Evolutionary conservation across 768 basidiomycete genomes (phyloP).

Genomic region (Rossbeevera mucosa): DNA sequence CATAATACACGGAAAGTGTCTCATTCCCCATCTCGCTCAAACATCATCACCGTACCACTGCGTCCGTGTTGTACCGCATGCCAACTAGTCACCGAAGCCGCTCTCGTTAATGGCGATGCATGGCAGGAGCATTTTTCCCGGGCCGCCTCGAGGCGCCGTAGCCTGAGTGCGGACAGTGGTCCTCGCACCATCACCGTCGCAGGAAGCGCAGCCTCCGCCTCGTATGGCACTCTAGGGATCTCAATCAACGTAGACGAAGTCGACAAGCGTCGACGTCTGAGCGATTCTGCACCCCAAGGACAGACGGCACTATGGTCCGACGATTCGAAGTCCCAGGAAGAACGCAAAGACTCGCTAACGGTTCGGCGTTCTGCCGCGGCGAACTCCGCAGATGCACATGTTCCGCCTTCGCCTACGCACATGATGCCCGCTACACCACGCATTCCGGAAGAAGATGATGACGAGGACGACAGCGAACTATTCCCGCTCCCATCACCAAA

Average conservation of each 20-base stretch:
- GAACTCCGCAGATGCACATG: neutral
- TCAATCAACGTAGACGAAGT: constrained; percentile 60
- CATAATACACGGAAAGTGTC: constrained; percentile 20
- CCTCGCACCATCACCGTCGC: constrained; percentile 26
- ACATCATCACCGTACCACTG: constrained; percentile 55
- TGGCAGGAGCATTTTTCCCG: constrained; percentile 64
- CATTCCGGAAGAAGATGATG: constrained; percentile 34
- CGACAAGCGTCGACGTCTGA: constrained; percentile 50
- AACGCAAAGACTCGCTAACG: neutral
- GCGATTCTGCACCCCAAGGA: constrained; percentile 26
- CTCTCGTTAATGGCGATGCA: constrained; percentile 46
- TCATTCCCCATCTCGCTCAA: constrained; percentile 35
- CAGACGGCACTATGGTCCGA: neutral
- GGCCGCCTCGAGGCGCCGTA: constrained; percentile 57
- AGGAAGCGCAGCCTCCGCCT: constrained; percentile 30
- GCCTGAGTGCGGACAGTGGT: constrained; percentile 35
- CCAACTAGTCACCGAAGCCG: constrained; percentile 53
- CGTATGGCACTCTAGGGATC: constrained; percentile 21
- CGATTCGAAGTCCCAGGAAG: neutral
- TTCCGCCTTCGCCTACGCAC: constrained; percentile 12
- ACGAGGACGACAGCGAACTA: constrained; percentile 53
- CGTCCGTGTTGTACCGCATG: constrained; percentile 70
- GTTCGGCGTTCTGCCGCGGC: neutral
- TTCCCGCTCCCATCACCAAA: constrained; percentile 59
- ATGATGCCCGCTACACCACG: constrained; percentile 14